A percentile compares a stretch with the other conserved stretches of the same genome.
Conservation (phyloP, 805 yeast species). For the Wickerhamiella cacticola region DNA sequence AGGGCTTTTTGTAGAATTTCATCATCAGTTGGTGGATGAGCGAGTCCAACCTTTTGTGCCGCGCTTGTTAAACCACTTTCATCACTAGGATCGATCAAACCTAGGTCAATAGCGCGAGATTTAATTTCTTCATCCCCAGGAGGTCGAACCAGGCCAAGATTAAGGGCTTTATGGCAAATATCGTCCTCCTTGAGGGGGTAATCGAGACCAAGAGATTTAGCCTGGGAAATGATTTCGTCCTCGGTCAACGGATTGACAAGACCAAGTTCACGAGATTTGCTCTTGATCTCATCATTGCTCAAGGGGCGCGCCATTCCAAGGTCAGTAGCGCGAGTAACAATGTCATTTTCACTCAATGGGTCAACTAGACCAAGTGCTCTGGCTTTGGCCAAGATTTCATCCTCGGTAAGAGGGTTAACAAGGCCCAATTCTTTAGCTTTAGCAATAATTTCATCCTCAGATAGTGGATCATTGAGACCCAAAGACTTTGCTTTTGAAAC, state of each 20-base stretch:
- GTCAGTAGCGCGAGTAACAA: background rate
- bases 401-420: constrained; percentile 14
- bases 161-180: constrained; percentile 9
- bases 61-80: background rate
- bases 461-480: background rate
- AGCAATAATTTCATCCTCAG: constrained; percentile 12
- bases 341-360: constrained; percentile 9
- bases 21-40: constrained; percentile 36
- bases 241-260: constrained; percentile 29
- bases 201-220: background rate
- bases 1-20: constrained; percentile 12
- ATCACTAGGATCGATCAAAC: constrained; percentile 1
- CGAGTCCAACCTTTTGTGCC: constrained; percentile 16
- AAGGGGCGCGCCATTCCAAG: background rate
- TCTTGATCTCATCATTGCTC: constrained; percentile 4
- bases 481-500: constrained; percentile 13
- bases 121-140: constrained; percentile 12
- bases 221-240: constrained; percentile 30
- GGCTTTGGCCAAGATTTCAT: constrained; percentile 3
- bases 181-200: constrained; percentile 2
- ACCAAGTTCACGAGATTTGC: constrained; percentile 29
- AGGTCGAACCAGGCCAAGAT: constrained; percentile 18
- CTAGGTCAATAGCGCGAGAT: constrained; percentile 7
- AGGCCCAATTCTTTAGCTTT: constrained; percentile 21
- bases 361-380: background rate